Evolutionary conservation across 2,329 filamentous ascomycete species (phyloP).

Genomic region (Fusarium fracticaudum): DNA sequence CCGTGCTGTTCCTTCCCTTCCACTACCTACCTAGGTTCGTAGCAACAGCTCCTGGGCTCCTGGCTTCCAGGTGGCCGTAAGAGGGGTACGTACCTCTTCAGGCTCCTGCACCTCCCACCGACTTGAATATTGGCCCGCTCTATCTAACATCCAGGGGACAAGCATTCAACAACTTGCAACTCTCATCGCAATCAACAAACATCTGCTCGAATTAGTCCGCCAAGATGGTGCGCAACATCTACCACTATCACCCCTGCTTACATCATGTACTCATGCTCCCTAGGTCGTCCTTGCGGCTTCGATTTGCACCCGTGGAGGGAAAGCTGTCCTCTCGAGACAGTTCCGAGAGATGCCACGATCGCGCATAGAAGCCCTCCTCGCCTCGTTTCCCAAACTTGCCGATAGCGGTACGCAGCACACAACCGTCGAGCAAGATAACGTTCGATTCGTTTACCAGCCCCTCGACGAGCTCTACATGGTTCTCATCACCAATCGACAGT

Average conservation of each 20-base stretch:
- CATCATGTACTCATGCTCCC: conserved; percentile 36
- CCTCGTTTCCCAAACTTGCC: conserved; percentile 96
- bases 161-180: conserved; percentile 35
- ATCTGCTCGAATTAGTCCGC: conserved; percentile 34
- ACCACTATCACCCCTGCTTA: not conserved
- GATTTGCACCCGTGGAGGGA: conserved; percentile 97
- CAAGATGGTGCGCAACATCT: conserved; percentile 52
- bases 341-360: conserved; percentile 98
- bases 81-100: conserved; percentile 35
- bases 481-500: conserved; percentile 98
- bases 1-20: not conserved
- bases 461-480: conserved; percentile 99
- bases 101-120: conserved; percentile 37
- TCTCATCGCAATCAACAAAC: conserved; percentile 33
- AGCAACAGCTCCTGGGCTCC: conserved; percentile 24
- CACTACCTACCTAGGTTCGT: not conserved
- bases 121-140: conserved; percentile 45
- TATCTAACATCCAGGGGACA: conserved; percentile 42
- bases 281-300: conserved; percentile 98
- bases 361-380: conserved; percentile 93
- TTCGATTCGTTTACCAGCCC: conserved; percentile 99
- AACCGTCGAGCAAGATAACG: conserved; percentile 98
- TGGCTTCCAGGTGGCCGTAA: conserved; percentile 36
- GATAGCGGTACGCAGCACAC: conserved; percentile 97
- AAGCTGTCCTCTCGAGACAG: conserved; percentile 96